phyloP scores from a whole-genome alignment of 2,329 filamentous ascomycete genomes.

The Tolypocladium paradoxum region DNA sequence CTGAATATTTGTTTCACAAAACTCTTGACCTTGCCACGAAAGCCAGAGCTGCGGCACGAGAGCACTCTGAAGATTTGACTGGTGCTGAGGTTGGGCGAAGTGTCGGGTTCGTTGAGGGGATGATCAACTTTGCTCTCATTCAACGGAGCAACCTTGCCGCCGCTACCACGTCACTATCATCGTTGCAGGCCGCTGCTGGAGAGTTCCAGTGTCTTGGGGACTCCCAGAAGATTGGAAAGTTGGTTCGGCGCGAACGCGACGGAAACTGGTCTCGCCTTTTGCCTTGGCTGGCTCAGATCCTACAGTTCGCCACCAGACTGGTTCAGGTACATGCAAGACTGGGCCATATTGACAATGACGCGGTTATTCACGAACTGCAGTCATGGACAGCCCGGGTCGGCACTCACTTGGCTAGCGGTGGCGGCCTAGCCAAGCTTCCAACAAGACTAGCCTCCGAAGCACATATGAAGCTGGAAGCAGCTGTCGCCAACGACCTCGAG shows the following conservation, averaged over 20 bases:
- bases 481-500: constrained; percentile 24
- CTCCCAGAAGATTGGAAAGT: constrained; percentile 10
- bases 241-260: constrained; percentile 8
- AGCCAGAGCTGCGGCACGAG: constrained; percentile 54
- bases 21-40: constrained; percentile 62
- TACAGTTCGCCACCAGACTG: constrained; percentile 51
- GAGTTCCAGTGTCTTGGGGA: constrained; percentile 25
- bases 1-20: constrained; percentile 70
- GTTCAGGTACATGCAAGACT: constrained; percentile 58
- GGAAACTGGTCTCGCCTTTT: constrained; percentile 17
- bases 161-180: constrained; percentile 23
- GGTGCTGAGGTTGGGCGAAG: constrained; percentile 69
- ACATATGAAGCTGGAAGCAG: constrained; percentile 20
- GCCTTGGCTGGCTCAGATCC: constrained; percentile 58
- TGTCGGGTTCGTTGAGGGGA: constrained; percentile 75
- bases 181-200: constrained; percentile 26
- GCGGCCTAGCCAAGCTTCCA: constrained; percentile 38
- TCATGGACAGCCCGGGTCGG: constrained; percentile 39
- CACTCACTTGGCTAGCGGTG: constrained; percentile 28
- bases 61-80: constrained; percentile 79
- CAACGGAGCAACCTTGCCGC: constrained; percentile 45
- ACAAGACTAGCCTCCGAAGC: constrained; percentile 33
- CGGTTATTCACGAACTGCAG: constrained; percentile 33
- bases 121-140: constrained; percentile 54
- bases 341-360: constrained; percentile 37